These are phyloP conservation scores for Orbilia ellipsospora DNA, from an alignment of 2,329 filamentous ascomycete genomes.

Conservation along the genomic window DNA sequence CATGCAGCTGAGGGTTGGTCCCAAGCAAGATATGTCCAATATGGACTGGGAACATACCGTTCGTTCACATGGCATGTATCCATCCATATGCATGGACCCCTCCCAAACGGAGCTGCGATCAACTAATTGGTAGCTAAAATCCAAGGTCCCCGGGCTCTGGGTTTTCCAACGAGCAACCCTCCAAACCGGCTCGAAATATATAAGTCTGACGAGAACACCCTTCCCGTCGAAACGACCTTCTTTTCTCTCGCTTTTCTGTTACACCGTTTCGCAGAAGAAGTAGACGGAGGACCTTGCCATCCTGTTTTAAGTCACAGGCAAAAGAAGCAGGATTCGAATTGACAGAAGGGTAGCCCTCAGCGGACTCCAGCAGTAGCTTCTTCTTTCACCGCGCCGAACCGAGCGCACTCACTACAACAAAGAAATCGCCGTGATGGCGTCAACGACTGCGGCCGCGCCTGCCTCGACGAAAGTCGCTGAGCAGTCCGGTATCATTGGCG, in stretches of 20 bases:
- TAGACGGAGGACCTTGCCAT: slow-evolving; percentile 7
- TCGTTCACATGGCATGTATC: no score
- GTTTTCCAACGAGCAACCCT: no score
- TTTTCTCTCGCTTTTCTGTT: slow-evolving; percentile 8
- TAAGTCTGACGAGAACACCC: slow-evolving; percentile 16
- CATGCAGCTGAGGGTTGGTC: no score
- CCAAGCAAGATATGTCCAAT: no score
- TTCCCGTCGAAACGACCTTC: background rate
- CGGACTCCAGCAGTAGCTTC: background rate
- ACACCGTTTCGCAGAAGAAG: slow-evolving; percentile 14
- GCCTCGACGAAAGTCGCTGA: slow-evolving; percentile 63
- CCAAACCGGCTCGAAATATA: slow-evolving; percentile 5
- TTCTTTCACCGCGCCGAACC: background rate
- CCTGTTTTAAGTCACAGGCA: slow-evolving; percentile 11
- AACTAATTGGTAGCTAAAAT: no score
- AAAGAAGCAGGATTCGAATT: background rate
- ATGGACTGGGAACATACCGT: no score
- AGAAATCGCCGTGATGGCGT: slow-evolving; percentile 29
- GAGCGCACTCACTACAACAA: background rate
- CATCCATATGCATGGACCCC: no score
- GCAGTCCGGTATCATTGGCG: slow-evolving; percentile 78
- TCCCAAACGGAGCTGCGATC: no score
- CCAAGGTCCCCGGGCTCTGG: no score
- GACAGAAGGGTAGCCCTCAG: background rate
- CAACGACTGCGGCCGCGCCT: slow-evolving; percentile 53